Evolutionary conservation across 352 stramenopile species (phyloP).

Genomic region (Phytophthora rubi): DNA sequence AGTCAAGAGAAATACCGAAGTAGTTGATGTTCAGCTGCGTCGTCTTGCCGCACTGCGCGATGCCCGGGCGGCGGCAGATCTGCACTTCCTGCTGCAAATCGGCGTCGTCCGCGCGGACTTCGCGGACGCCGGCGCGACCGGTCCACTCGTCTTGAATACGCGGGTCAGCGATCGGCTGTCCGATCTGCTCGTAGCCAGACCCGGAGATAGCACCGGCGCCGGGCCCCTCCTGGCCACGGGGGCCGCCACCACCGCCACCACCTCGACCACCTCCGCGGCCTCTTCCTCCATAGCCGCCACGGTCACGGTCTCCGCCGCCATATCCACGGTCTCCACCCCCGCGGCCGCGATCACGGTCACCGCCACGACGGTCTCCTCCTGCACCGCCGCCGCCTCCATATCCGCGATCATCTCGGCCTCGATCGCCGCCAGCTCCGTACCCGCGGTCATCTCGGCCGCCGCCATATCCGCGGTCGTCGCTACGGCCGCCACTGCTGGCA

Average conservation of each 20-base stretch:
- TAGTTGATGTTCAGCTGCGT: slow-evolving; percentile 61
- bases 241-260: slow-evolving; percentile 26
- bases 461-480: slow-evolving; percentile 19
- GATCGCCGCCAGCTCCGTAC: not conserved
- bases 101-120: slow-evolving; percentile 37
- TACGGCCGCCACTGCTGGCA: slow-evolving; percentile 2
- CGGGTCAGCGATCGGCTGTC: slow-evolving; percentile 50
- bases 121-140: slow-evolving; percentile 32
- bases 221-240: slow-evolving; percentile 33
- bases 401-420: slow-evolving; percentile 16
- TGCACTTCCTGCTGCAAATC: slow-evolving; percentile 41
- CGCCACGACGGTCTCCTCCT: slow-evolving; percentile 19
- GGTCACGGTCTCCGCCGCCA: slow-evolving; percentile 10
- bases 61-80: slow-evolving; percentile 51
- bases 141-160: slow-evolving; percentile 53
- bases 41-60: slow-evolving; percentile 38
- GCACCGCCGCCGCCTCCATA: slow-evolving; percentile 16
- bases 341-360: slow-evolving; percentile 17
- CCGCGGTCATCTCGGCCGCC: slow-evolving; percentile 8
- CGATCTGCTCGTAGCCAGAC: slow-evolving; percentile 58
- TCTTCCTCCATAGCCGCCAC: slow-evolving; percentile 19
- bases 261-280: slow-evolving; percentile 10
- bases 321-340: slow-evolving; percentile 25
- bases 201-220: slow-evolving; percentile 43
- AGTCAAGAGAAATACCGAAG: slow-evolving; percentile 60